These are phyloP conservation scores for Polymyxa betae DNA, from an alignment of 208 protist genomes.

Conservation along the genomic window DNA sequence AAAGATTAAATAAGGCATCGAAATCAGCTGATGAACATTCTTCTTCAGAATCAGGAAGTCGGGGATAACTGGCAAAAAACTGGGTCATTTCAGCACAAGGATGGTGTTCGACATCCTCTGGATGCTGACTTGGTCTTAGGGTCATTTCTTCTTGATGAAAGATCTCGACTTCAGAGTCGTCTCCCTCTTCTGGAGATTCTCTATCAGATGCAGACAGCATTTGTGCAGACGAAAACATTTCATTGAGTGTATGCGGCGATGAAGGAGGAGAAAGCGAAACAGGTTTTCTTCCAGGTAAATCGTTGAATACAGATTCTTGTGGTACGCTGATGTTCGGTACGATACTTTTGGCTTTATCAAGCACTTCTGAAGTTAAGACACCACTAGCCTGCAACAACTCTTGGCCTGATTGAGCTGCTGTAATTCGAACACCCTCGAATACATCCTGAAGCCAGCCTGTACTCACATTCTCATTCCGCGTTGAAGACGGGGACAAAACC, in stretches of 20 bases:
- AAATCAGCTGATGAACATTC: background rate
- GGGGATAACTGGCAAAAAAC: too few species aligned
- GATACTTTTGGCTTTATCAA: background rate
- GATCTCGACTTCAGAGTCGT: background rate
- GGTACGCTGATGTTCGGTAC: background rate
- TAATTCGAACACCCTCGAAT: background rate
- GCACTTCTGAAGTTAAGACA: background rate
- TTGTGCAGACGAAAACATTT: background rate
- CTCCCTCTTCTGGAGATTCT: background rate
- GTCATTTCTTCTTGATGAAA: background rate
- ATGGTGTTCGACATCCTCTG: background rate
- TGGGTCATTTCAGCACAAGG: background rate
- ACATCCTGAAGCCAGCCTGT: background rate
- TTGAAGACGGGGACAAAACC: too few species aligned
- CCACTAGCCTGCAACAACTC: background rate
- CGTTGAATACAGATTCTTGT: too few species aligned
- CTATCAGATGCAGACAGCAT: background rate
- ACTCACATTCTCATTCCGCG: too few species aligned
- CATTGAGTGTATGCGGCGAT: background rate
- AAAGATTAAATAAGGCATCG: background rate
- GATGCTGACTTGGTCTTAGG: background rate
- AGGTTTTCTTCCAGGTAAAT: background rate
- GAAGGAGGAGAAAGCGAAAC: background rate
- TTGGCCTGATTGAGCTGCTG: background rate
- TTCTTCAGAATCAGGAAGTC: background rate